Evolutionary conservation across 345 rosid genomes (phyloP).

Genomic region (Dipteronia sinensis): DNA sequence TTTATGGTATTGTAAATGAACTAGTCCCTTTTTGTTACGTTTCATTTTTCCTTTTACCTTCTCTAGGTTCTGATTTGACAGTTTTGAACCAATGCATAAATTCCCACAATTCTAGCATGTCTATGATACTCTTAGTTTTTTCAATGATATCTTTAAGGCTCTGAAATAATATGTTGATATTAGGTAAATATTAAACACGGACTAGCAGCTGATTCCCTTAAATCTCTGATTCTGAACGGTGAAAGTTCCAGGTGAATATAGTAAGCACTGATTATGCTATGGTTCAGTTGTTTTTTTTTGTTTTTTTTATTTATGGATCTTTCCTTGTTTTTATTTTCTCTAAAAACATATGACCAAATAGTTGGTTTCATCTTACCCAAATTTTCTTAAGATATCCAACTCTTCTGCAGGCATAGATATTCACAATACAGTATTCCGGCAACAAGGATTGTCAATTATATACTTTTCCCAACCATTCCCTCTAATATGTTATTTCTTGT

Average conservation of each 20-base stretch:
- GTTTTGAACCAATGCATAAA: background rate
- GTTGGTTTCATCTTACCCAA: background rate
- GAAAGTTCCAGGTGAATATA: slow-evolving; percentile 70
- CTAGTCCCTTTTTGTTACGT: no score
- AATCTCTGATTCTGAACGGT: slow-evolving; percentile 65
- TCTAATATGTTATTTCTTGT: background rate
- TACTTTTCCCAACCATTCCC: background rate
- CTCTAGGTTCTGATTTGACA: background rate
- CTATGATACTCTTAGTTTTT: background rate
- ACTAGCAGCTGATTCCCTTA: slow-evolving; percentile 66
- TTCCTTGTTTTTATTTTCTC: background rate
- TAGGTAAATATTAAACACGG: slow-evolving; percentile 76
- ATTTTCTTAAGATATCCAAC: background rate
- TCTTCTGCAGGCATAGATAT: slow-evolving; percentile 8
- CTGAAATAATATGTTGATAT: slow-evolving; percentile 24
- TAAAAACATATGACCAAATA: slow-evolving; percentile 2
- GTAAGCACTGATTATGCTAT: slow-evolving; percentile 2
- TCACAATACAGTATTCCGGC: background rate
- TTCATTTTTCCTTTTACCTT: no score
- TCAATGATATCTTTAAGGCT: slow-evolving; percentile 15
- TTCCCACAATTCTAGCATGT: background rate
- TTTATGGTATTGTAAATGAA: background rate
- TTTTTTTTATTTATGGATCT: background rate
- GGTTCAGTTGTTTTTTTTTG: background rate
- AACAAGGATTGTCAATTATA: background rate